These are phyloP conservation scores for Jatropha curcas DNA, from an alignment of 345 rosid species.

Conservation along the genomic window DNA sequence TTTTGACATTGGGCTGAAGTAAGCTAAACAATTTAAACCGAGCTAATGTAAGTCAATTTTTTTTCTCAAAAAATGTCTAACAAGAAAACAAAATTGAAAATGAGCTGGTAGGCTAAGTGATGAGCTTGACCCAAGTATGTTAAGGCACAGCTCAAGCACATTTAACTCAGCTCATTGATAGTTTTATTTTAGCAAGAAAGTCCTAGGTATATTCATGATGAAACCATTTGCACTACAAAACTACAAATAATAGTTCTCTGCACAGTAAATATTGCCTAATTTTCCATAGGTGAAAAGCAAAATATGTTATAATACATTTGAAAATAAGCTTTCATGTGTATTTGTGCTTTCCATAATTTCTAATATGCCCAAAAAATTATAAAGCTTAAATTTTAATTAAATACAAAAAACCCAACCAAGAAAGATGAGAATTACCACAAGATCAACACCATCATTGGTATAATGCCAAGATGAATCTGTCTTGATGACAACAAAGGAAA, in stretches of 20 bases:
- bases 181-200: background rate
- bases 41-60: background rate
- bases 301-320: background rate
- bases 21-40: background rate
- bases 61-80: too few species aligned
- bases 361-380: background rate
- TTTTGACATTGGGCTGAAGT: background rate
- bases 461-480: slow-evolving; percentile 56
- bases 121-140: background rate
- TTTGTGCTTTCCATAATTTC: background rate
- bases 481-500: slow-evolving; percentile 63
- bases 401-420: background rate
- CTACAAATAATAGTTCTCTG: background rate
- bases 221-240: background rate
- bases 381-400: background rate
- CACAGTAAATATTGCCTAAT: background rate
- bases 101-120: background rate
- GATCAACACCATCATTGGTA: slow-evolving; percentile 56
- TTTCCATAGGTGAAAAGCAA: too few species aligned
- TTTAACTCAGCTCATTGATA: background rate
- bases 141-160: background rate
- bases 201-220: too few species aligned
- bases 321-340: background rate
- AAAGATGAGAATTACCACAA: slow-evolving; percentile 49
- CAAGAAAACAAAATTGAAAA: background rate